Conservation (phyloP, 257 asterid genomes). For the Prunella vulgaris region DNA sequence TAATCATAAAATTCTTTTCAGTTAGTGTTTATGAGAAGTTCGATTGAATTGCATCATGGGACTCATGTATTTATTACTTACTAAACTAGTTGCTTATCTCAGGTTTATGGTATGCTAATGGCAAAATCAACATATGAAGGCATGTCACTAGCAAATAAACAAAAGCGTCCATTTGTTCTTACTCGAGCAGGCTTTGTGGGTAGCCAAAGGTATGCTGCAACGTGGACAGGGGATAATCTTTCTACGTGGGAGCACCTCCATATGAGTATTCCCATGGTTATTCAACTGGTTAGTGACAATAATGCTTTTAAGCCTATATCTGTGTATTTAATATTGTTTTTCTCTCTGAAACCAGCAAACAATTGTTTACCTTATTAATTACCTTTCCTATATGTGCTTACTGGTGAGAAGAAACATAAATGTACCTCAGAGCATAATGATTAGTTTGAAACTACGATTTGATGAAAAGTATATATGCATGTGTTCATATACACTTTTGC, state of each 20-base stretch:
- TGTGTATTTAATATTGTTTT: background rate
- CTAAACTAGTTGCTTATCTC: background rate
- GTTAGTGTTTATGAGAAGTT: background rate
- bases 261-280: conserved; percentile 91
- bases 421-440: background rate
- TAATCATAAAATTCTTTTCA: background rate
- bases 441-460: background rate
- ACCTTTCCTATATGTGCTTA: background rate
- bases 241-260: conserved; percentile 97
- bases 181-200: conserved; percentile 97
- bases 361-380: background rate
- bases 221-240: conserved; percentile 98
- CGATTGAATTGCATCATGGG: background rate
- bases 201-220: conserved; percentile 92
- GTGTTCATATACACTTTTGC: background rate
- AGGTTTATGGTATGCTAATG: conserved; percentile 95
- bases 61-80: background rate
- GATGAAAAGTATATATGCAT: background rate
- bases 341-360: background rate
- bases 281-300: conserved; percentile 67
- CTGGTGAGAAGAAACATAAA: background rate
- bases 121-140: conserved; percentile 90
- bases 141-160: conserved; percentile 62
- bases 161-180: conserved; percentile 86
- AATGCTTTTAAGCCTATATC: background rate